These are phyloP conservation scores for Saccharomyces kudriavzevii DNA, from an alignment of 805 yeast genomes.

Conservation along the genomic window DNA sequence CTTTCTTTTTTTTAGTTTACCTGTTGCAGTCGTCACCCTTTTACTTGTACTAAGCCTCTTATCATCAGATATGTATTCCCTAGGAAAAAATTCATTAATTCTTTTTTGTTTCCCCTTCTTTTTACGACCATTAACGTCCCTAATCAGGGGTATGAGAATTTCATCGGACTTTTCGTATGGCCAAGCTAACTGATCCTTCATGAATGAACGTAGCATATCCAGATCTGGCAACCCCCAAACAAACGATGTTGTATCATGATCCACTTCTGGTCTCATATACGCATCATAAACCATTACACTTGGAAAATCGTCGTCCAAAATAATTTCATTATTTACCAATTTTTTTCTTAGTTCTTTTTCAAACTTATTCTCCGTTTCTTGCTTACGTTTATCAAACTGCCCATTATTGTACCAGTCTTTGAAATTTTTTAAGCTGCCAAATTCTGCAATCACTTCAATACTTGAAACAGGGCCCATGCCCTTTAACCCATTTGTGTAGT, in stretches of 20 bases:
- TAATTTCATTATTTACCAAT: conserved; percentile 44
- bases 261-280: conserved; percentile 75
- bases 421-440: conserved; percentile 39
- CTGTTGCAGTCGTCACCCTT: conserved; percentile 52
- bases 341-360: conserved; percentile 50
- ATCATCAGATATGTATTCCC: conserved; percentile 41
- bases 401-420: conserved; percentile 36
- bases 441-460: conserved; percentile 83
- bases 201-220: conserved; percentile 63
- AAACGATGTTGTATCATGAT: conserved; percentile 66
- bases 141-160: conserved; percentile 74
- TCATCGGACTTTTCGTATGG: conserved; percentile 65
- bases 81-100: conserved; percentile 61
- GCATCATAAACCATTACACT: conserved; percentile 63
- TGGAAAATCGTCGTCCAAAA: conserved; percentile 62
- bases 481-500: conserved; percentile 85
- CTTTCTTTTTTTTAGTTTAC: conserved; percentile 33
- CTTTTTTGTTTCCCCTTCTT: conserved; percentile 50
- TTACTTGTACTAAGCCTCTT: conserved; percentile 48
- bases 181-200: conserved; percentile 76
- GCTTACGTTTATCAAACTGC: conserved; percentile 36
- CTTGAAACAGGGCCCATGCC: conserved; percentile 94
- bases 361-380: conserved; percentile 39
- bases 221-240: conserved; percentile 87
- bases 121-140: conserved; percentile 61